Evolutionary conservation across 169 alveolate genomes (phyloP), one percentile per base, ranked within the genome.

Genomic region (Cryptosporidium muris): DNA sequence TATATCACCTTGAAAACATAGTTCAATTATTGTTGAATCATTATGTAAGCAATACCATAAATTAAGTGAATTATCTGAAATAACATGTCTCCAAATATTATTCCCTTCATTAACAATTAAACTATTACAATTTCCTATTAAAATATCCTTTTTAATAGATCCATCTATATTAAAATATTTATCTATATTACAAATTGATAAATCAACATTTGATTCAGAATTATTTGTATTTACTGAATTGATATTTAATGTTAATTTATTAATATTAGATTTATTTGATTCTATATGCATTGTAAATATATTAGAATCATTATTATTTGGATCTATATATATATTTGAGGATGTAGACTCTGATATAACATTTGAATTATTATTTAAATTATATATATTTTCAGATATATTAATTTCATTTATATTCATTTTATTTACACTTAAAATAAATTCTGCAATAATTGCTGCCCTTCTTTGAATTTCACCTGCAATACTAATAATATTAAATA

Each of bases 1-100:
- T 45, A 74, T 74, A 48, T 6, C 43, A 1, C 85, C 85, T 45
- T 74, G 85, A 60, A 74, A 74, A 4, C 85, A 74, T n/a, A 74
- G 42, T 38, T 74, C 85, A 60, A 56, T 49, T 47, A 74, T 58
- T 56, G 85, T 34, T 6, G 85, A 74, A 16, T 74, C 51, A n/a
- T 74, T 68, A 14, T 74, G 60, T 3, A 58, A 36, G 43, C 85
- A 25, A 45, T 74, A 74, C 85, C 85, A 74, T n/a, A 74, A 48
- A 42, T 74, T 63, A 58, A 74, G 60, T n/a, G 67, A 60, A 14
- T 74, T 63, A 11, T 74, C 60, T 45, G 38, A 38, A 34, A 48
- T 74, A 2, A 74, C 51, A 49, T 62, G 45, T 34, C 40, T 38
- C 85, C 85, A 74, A n/a, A 34, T 63, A n/a, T 51, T 54, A 4